Conservation (phyloP, 176 grass and related monocot genomes). For the Cenchrus purpureus region DNA sequence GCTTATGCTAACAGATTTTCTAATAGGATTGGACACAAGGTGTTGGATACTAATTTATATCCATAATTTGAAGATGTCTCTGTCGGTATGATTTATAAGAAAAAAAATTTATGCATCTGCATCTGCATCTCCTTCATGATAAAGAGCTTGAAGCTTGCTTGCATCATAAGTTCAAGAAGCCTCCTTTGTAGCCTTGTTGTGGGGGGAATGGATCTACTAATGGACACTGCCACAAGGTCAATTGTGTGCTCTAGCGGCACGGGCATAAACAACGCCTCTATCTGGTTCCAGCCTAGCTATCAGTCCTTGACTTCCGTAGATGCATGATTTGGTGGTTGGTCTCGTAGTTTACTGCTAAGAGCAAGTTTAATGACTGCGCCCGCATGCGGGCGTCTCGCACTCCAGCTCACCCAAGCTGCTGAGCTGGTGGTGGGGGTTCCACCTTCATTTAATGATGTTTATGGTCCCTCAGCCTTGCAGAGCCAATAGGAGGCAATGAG, state of each 20-base stretch:
- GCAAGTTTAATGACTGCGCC: too few species aligned
- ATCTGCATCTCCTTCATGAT: conserved; percentile 10
- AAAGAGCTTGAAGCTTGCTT: conserved; percentile 30
- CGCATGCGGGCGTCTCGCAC: too few species aligned
- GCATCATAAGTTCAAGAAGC: conserved; percentile 4
- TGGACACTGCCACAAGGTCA: background rate
- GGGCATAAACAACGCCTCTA: background rate
- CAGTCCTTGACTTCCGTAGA: background rate
- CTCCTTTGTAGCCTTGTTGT: conserved; percentile 27
- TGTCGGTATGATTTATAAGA: background rate
- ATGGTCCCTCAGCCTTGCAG: too few species aligned
- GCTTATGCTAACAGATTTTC: background rate
- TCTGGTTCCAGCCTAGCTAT: background rate
- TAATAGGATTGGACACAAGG: background rate
- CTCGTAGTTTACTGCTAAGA: conserved; percentile 18
- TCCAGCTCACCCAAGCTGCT: too few species aligned
- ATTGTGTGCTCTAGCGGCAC: conserved; percentile 15
- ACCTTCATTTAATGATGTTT: too few species aligned
- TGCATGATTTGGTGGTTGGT: background rate
- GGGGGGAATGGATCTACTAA: conserved; percentile 21
- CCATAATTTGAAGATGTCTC: conserved; percentile 7
- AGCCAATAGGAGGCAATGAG: too few species aligned
- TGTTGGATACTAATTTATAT: background rate
- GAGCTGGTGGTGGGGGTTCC: too few species aligned
- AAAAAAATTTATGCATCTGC: background rate